phyloP scores from a whole-genome alignment of 176 grass and related monocot species.

The Bolboschoenus planiculmis region DNA sequence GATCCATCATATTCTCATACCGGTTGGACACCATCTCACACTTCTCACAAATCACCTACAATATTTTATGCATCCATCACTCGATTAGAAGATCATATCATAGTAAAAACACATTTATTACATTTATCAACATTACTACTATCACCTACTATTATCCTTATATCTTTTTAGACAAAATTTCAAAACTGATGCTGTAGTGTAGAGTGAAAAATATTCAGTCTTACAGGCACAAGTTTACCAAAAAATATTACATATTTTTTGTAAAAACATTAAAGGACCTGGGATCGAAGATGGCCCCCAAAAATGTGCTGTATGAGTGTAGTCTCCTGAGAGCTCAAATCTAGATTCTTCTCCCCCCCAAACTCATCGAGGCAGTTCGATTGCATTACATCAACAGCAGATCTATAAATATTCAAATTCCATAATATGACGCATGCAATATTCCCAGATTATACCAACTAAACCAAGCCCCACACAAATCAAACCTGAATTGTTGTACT shows the following conservation, averaged over 20 bases:
- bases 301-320: conserved; percentile 97
- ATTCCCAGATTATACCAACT: background rate
- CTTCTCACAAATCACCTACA: conserved; percentile 69
- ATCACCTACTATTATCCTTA: background rate
- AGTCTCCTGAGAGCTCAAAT: conserved; percentile 80
- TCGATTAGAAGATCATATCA: background rate
- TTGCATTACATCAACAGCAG: conserved; percentile 98
- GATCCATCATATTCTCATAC: conserved; percentile 99
- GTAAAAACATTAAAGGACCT: conserved; percentile 29
- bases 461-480: background rate
- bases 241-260: background rate
- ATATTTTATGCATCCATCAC: conserved; percentile 12
- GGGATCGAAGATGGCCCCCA: conserved; percentile 83
- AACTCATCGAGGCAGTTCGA: conserved; percentile 90
- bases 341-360: conserved; percentile 89
- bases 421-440: background rate
- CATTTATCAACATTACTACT: background rate
- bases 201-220: background rate
- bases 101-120: background rate
- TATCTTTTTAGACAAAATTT: background rate
- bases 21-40: conserved; percentile 90
- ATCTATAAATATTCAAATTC: conserved; percentile 32
- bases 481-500: background rate
- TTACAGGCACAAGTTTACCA: background rate
- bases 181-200: background rate